Conservation (phyloP, 495 filamentous ascomycete genomes). For the Aspergillus sclerotioniger region DNA sequence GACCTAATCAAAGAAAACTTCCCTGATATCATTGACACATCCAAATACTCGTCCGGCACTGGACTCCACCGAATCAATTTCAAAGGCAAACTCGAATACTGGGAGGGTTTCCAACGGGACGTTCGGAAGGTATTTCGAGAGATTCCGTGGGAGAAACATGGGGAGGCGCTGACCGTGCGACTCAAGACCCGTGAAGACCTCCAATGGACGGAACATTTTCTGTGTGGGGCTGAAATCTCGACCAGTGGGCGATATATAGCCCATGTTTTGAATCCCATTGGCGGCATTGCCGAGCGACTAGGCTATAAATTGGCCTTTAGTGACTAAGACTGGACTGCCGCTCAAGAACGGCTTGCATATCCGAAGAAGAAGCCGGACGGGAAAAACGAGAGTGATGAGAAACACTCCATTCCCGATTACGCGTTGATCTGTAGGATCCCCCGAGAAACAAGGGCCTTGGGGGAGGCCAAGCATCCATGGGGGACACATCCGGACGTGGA, state of each 20-base stretch:
- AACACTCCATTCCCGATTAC: not conserved
- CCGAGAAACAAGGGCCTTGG: not conserved
- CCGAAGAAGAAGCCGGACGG: no score
- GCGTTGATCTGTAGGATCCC: not conserved
- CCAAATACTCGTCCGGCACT: not conserved
- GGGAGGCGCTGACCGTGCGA: not conserved
- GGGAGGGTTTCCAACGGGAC: not conserved
- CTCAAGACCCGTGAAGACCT: not conserved
- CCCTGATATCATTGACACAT: not conserved
- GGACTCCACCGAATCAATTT: not conserved
- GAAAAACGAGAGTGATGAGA: no score
- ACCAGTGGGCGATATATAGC: not conserved
- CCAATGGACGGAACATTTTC: not conserved
- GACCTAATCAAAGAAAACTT: not conserved
- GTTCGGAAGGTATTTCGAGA: not conserved
- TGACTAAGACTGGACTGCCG: not conserved
- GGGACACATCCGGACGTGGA: not conserved
- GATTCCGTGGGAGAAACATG: not conserved
- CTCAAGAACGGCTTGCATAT: not conserved
- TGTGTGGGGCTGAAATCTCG: not conserved
- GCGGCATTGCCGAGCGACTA: not conserved
- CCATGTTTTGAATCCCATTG: not conserved
- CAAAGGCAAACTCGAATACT: not conserved
- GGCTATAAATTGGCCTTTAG: not conserved
- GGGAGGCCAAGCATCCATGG: constrained; percentile 1